phyloP scores from a whole-genome alignment of 1,284 basidiomycete species.

The Papiliotrema fonsecae region DNA sequence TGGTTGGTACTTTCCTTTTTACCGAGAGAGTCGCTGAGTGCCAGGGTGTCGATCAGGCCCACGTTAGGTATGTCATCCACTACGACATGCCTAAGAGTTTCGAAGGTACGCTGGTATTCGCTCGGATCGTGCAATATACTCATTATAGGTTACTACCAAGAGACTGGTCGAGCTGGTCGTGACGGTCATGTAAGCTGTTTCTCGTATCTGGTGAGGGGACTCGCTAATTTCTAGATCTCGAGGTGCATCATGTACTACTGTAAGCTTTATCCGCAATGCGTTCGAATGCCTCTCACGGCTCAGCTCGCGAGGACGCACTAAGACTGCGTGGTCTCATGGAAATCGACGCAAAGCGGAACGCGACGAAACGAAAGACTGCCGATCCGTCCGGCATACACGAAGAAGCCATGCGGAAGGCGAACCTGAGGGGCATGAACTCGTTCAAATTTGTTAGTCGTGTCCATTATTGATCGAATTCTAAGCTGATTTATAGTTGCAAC shows the following conservation, averaged over 20 bases:
- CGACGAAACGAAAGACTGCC: conserved; percentile 1
- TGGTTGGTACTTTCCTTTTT: conserved; percentile 44
- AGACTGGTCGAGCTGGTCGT: conserved; percentile 80
- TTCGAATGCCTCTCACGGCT: neutral
- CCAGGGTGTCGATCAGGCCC: conserved; percentile 72
- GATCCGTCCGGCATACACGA: conserved; percentile 4
- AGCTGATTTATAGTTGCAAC: conserved; percentile 33
- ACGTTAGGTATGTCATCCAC: conserved; percentile 60
- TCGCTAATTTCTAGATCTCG: conserved; percentile 55
- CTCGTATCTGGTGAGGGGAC: neutral
- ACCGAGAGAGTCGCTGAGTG: neutral
- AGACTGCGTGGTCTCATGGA: conserved; percentile 57
- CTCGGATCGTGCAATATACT: neutral
- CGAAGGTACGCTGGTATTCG: conserved; percentile 59
- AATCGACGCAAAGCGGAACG: no score
- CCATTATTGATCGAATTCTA: no score
- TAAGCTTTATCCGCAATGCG: conserved; percentile 41
- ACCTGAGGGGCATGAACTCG: conserved; percentile 52
- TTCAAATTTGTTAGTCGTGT: conserved; percentile 56
- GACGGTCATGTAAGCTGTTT: conserved; percentile 62
- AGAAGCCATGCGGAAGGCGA: conserved; percentile 12
- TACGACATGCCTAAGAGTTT: conserved; percentile 75
- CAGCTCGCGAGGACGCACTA: conserved; percentile 70
- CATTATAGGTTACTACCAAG: conserved; percentile 72
- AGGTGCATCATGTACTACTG: conserved; percentile 79